Evolutionary conservation across 2,329 filamentous ascomycete genomes (phyloP).

Genomic region (Thermoascus crustaceus): DNA sequence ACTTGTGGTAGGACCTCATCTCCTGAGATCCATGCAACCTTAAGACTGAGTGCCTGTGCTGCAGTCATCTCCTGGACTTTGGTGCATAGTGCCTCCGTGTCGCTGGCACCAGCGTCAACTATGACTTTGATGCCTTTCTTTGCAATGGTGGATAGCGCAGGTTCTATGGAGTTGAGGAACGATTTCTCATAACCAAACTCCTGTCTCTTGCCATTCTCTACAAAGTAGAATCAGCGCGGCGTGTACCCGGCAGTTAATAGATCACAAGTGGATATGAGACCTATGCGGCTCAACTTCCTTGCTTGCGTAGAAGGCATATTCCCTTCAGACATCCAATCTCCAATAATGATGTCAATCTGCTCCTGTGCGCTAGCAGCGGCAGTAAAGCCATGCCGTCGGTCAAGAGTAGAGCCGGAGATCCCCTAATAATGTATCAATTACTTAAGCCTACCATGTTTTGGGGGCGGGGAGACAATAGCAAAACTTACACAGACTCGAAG

Average conservation of each 20-base stretch:
- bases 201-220: background rate
- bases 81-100: background rate
- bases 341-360: slow-evolving; percentile 1
- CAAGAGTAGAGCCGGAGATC: background rate
- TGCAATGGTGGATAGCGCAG: background rate
- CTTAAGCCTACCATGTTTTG: too few relatives aligned
- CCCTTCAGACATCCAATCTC: slow-evolving; percentile 1
- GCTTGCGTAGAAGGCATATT: background rate
- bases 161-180: background rate
- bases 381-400: background rate
- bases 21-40: background rate
- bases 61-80: background rate
- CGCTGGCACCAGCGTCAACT: background rate
- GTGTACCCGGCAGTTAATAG: background rate
- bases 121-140: background rate
- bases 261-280: background rate
- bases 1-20: background rate
- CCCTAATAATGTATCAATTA: too few relatives aligned
- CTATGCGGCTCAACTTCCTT: background rate
- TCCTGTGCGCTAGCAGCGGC: background rate
- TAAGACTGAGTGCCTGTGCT: background rate
- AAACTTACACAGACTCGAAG: too few relatives aligned
- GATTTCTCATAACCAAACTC: background rate
- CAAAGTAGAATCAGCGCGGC: background rate
- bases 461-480: too few relatives aligned